phyloP scores from a whole-genome alignment of 225 moss, liverwort and hornwort genomes.

The Rhytidiadelphus loreus region DNA sequence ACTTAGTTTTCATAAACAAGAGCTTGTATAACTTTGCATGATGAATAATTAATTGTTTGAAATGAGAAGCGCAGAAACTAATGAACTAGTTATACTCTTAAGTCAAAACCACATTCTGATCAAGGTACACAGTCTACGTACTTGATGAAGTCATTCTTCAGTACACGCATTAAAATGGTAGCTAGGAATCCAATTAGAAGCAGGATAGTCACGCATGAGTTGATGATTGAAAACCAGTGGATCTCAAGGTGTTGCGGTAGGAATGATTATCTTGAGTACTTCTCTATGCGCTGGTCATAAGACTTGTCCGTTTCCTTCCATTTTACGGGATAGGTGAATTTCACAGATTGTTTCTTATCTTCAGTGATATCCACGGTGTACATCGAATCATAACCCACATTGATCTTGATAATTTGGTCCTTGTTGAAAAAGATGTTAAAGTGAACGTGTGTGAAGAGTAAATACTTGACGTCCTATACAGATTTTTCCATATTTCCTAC shows the following conservation, averaged over 20 bases:
- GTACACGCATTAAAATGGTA: slow-evolving; percentile 92
- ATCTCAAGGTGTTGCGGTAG: slow-evolving; percentile 89
- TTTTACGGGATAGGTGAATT: slow-evolving; percentile 74
- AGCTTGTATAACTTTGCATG: neutral
- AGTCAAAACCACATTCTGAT: neutral
- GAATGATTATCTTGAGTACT: slow-evolving; percentile 68
- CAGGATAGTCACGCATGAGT: slow-evolving; percentile 89
- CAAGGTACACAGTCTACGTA: slow-evolving; percentile 40
- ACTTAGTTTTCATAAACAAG: neutral
- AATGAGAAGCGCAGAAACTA: neutral
- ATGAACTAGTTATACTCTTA: neutral
- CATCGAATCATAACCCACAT: slow-evolving; percentile 58
- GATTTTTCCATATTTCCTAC: slow-evolving; percentile 54
- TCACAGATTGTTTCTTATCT: slow-evolving; percentile 49
- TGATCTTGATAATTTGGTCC: slow-evolving; percentile 81
- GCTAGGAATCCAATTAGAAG: slow-evolving; percentile 91
- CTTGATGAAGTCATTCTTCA: slow-evolving; percentile 99
- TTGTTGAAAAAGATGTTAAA: slow-evolving; percentile 71
- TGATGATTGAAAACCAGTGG: slow-evolving; percentile 98
- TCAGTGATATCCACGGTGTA: slow-evolving; percentile 72
- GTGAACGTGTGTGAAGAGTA: slow-evolving; percentile 75
- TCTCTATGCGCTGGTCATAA: slow-evolving; percentile 74
- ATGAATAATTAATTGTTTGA: neutral
- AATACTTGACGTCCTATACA: slow-evolving; percentile 30
- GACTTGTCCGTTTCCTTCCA: slow-evolving; percentile 54